Evolutionary conservation across 2,329 filamentous ascomycete species (phyloP), one percentile per base, ranked within the genome.

Genomic region (Fusarium coffeatum): DNA sequence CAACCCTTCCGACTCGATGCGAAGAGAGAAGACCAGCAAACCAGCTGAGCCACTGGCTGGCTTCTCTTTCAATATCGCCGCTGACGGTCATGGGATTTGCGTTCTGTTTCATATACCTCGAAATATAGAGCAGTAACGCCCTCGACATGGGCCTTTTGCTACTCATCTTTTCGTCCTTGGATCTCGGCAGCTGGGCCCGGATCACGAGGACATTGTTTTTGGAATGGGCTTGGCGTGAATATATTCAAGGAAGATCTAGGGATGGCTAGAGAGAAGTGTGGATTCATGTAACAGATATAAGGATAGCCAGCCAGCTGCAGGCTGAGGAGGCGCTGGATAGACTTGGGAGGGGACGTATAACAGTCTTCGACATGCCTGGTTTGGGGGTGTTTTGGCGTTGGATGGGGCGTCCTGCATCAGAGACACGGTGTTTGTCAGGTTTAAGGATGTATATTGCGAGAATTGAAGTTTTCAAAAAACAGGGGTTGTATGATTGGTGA

Each of bases 321-420:
- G 56, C 40, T 56, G 28, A 49, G 43, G 37, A 23, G 62, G 68
- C 47, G 57, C 67, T 54, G 41, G 71, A 71, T 61, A 69, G 66
- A 64, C 56, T 55, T 42, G 55, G 64, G 42, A 41, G 47, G 55
- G 64, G 55, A 62, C 54, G 53, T 50, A 58, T 60, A 43, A 59
- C 55, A 48, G 50, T 63, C 63, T 53, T 58, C 64, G 55, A 55
- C 59, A 61, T 69, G 60, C 57, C 62, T 69, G 71, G 40, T 64
- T 57, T 68, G 59, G 58, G 59, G 72, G 71, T 71, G 73, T 75
- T 75, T 72, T 60, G 73, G 73, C 72, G 73, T 75, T 75, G 69
- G 67, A 55, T 66, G 69, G 73, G 69, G 55, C 51, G 71, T 71
- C 59, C 70, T 75, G 73, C 73, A 75, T 75, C 71, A 75, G 56